Evolutionary conservation across 495 filamentous ascomycete genomes (phyloP).

Genomic region (Aspergillus asperescens): DNA sequence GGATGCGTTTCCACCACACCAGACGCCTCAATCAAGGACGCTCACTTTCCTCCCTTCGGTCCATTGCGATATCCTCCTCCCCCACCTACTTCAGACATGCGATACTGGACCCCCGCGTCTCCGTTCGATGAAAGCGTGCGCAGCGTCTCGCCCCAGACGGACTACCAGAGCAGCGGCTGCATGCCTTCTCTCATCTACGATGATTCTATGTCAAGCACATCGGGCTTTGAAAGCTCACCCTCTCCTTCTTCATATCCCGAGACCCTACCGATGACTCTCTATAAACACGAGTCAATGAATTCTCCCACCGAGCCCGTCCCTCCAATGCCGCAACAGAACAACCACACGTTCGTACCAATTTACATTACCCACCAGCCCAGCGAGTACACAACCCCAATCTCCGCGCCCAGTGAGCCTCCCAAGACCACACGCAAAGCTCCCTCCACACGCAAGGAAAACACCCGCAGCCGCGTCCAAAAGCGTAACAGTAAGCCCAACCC

Average conservation of each 20-base stretch:
- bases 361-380: neutral
- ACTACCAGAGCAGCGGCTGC: constrained; percentile 5
- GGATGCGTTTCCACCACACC: neutral
- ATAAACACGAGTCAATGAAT: neutral
- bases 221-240: constrained; percentile 15
- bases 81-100: neutral
- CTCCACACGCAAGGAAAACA: constrained; percentile 1
- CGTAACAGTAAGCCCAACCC: neutral
- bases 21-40: constrained; percentile 4
- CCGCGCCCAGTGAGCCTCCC: neutral
- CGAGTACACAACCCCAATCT: neutral
- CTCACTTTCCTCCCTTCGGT: neutral
- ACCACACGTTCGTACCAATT: neutral
- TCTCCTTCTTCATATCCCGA: constrained; percentile 17
- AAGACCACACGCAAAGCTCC: constrained; percentile 1
- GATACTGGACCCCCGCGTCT: constrained; percentile 1
- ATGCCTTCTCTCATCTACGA: constrained; percentile 22
- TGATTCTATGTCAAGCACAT: constrained; percentile 15
- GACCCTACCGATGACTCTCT: neutral
- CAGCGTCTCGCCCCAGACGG: constrained; percentile 2
- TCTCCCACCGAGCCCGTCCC: neutral
- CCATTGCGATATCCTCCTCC: constrained; percentile 1
- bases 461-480: constrained; percentile 3
- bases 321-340: neutral
- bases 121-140: constrained; percentile 2